Percentiles rank a stretch among this genome's conserved stretches.
phyloP scores from a whole-genome alignment of 306 rosid genomes.

The Glycine latifolia region DNA sequence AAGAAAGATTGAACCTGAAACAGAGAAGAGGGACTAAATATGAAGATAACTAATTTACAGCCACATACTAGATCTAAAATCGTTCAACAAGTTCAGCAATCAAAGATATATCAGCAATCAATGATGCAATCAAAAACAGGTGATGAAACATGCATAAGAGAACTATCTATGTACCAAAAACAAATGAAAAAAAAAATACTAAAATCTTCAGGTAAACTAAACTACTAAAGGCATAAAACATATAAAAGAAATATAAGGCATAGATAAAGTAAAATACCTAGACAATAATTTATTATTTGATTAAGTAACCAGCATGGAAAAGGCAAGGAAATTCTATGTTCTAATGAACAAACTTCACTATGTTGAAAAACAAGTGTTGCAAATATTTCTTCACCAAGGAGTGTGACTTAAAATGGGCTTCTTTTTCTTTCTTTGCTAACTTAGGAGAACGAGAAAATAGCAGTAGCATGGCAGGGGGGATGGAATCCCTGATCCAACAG shows the following conservation, averaged over 20 bases:
- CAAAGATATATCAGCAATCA: conserved; percentile 1
- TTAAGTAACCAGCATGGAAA: not conserved
- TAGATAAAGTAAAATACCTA: not conserved
- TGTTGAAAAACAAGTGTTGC: not conserved
- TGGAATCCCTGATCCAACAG: too few relatives aligned
- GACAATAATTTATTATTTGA: not conserved
- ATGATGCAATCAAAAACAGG: not conserved
- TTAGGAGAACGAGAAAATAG: not conserved
- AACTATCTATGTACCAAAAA: not conserved
- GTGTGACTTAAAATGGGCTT: not conserved
- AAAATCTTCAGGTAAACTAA: not conserved
- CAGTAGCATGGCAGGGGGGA: not conserved
- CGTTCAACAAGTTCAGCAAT: conserved; percentile 20
- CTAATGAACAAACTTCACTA: conserved; percentile 36
- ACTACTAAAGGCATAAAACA: not conserved
- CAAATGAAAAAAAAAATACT: not conserved
- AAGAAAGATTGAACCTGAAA: conserved; percentile 76
- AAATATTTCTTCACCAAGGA: not conserved
- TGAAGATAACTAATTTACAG: conserved; percentile 16
- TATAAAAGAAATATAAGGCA: not conserved
- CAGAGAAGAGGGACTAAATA: conserved; percentile 32
- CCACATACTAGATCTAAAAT: conserved; percentile 34
- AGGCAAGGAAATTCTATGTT: conserved; percentile 19
- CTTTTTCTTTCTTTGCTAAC: not conserved
- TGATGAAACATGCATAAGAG: conserved; percentile 24